Evolutionary conservation across 805 yeast species (phyloP).

Genomic region (Lipomyces chichibuensis): DNA sequence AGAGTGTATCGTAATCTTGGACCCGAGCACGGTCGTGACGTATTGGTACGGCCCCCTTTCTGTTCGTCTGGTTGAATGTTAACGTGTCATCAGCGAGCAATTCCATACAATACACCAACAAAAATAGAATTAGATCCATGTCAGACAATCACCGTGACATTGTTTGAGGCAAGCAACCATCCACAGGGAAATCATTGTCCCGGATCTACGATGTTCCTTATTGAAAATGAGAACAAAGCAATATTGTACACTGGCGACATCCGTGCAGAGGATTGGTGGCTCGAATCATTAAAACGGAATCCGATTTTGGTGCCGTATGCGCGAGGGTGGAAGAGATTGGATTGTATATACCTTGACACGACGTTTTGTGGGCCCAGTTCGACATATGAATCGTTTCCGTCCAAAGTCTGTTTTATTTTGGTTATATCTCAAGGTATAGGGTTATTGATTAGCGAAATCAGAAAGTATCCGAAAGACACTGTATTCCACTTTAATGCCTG

Average conservation of each 20-base stretch:
- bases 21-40: slow-evolving; percentile 15
- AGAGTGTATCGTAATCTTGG: slow-evolving; percentile 37
- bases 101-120: slow-evolving; percentile 37
- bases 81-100: slow-evolving; percentile 14
- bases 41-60: slow-evolving; percentile 8
- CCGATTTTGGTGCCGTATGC: slow-evolving; percentile 51
- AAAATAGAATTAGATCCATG: slow-evolving; percentile 31
- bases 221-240: slow-evolving; percentile 45
- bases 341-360: slow-evolving; percentile 58
- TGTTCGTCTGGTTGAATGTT: neutral
- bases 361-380: slow-evolving; percentile 45
- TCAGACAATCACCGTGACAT: slow-evolving; percentile 45
- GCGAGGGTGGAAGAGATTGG: slow-evolving; percentile 44
- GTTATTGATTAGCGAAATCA: slow-evolving; percentile 45
- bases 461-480: slow-evolving; percentile 51
- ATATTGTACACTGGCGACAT: slow-evolving; percentile 61
- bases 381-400: neutral
- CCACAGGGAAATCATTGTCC: slow-evolving; percentile 58
- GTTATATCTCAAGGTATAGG: slow-evolving; percentile 48
- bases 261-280: slow-evolving; percentile 60
- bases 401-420: neutral
- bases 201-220: slow-evolving; percentile 59
- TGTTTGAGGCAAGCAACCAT: slow-evolving; percentile 44
- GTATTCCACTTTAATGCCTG: slow-evolving; percentile 49
- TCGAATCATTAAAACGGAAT: slow-evolving; percentile 46